Conservation (phyloP, 345 rosid species). For the Bruguiera parviflora region DNA sequence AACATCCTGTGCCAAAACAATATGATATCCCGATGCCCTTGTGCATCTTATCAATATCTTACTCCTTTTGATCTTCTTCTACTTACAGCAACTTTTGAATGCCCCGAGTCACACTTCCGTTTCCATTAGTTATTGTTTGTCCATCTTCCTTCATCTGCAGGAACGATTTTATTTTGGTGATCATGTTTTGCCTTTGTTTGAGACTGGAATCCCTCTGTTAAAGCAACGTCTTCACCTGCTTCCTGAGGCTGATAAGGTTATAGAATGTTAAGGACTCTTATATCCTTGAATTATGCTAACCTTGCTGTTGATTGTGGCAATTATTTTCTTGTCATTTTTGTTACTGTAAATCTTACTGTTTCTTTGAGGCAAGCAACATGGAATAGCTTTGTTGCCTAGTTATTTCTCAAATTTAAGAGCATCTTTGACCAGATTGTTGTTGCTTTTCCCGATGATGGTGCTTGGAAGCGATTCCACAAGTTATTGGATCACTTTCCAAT, state of each 20-base stretch:
- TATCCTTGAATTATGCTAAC: slow-evolving; percentile 7
- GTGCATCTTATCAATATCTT: no score
- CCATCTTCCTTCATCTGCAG: slow-evolving; percentile 36
- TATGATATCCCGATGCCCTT: no score
- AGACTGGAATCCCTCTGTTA: slow-evolving; percentile 90
- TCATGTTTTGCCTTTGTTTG: slow-evolving; percentile 93
- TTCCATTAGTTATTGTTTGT: neutral
- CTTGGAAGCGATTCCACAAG: slow-evolving; percentile 99
- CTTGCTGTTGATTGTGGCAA: slow-evolving; percentile 3
- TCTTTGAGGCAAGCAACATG: slow-evolving; percentile 1
- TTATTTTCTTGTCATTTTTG: neutral
- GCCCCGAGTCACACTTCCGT: neutral
- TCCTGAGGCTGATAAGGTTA: slow-evolving; percentile 64
- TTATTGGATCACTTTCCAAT: slow-evolving; percentile 73
- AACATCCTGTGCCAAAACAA: no score
- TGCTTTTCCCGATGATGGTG: slow-evolving; percentile 99
- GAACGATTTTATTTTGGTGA: slow-evolving; percentile 97
- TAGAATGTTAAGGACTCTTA: neutral
- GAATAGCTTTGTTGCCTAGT: neutral
- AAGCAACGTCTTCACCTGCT: slow-evolving; percentile 81
- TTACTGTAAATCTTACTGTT: neutral
- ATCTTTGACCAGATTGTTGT: slow-evolving; percentile 49
- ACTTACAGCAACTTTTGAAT: no score
- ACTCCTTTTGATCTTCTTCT: no score
- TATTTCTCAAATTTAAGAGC: neutral